Evolutionary conservation across 495 filamentous ascomycete species (phyloP).

Genomic region (Penicillium parvum): DNA sequence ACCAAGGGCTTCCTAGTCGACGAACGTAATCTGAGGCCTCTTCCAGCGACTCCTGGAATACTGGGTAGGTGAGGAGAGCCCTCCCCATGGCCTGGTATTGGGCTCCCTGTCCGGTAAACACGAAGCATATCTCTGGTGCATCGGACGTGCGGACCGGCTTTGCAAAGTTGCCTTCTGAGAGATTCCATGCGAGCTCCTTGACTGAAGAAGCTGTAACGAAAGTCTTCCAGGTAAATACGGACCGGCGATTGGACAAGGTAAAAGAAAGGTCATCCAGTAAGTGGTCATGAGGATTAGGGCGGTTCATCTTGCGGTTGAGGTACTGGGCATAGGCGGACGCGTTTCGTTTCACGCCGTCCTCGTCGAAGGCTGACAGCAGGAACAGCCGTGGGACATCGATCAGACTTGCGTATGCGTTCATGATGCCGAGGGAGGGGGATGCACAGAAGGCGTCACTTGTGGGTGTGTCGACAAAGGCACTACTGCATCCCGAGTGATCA

Average conservation of each 20-base stretch:
- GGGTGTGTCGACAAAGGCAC: slow-evolving; percentile 10
- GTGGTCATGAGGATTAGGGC: neutral
- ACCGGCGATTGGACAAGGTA: slow-evolving; percentile 20
- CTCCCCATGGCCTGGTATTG: slow-evolving; percentile 32
- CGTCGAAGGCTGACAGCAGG: slow-evolving; percentile 26
- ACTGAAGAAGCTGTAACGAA: slow-evolving; percentile 18
- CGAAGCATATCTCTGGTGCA: slow-evolving; percentile 16
- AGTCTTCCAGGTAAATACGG: slow-evolving; percentile 23
- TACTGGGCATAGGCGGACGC: slow-evolving; percentile 19
- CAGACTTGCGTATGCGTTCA: neutral
- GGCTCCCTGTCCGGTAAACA: slow-evolving; percentile 37
- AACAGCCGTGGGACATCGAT: slow-evolving; percentile 18
- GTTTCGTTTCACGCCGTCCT: slow-evolving; percentile 27
- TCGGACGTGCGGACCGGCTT: slow-evolving; percentile 12
- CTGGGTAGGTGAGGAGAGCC: slow-evolving; percentile 23
- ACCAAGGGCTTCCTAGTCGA: slow-evolving; percentile 28
- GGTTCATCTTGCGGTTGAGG: slow-evolving; percentile 3
- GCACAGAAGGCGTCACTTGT: slow-evolving; percentile 5
- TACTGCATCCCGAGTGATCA: slow-evolving; percentile 5
- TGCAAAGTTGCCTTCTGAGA: slow-evolving; percentile 12
- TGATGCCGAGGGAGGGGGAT: neutral
- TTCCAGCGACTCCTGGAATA: slow-evolving; percentile 24
- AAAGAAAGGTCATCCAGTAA: slow-evolving; percentile 24
- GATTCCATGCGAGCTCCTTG: slow-evolving; percentile 20
- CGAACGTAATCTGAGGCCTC: slow-evolving; percentile 23